Percentiles rank a stretch among this genome's conserved stretches.
Evolutionary conservation across 768 basidiomycete genomes (phyloP).

Genomic region (Russula griseocarnosa): DNA sequence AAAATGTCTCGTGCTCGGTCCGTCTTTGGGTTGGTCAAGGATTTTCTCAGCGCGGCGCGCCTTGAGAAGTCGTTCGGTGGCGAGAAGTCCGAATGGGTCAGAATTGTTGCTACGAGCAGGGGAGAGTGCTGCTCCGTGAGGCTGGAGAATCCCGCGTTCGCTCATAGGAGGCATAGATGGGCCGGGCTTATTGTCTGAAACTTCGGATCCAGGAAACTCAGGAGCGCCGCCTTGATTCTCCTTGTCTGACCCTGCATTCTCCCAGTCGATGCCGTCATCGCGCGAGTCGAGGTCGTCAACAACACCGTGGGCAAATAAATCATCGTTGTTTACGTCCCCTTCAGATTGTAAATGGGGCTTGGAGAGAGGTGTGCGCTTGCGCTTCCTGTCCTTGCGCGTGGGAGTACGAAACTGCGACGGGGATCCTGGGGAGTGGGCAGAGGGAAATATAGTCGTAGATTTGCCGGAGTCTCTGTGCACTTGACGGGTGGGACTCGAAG

Average conservation of each 20-base stretch:
- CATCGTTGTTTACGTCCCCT: slow-evolving; percentile 19
- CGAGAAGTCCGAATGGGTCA: slow-evolving; percentile 28
- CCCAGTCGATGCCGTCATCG: slow-evolving; percentile 24
- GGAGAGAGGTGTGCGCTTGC: slow-evolving; percentile 18
- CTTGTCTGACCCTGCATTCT: slow-evolving; percentile 26
- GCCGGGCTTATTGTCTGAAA: slow-evolving; percentile 4
- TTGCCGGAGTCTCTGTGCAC: neutral
- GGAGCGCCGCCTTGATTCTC: slow-evolving; percentile 16
- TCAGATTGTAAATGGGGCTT: slow-evolving; percentile 13
- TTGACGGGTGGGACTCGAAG: slow-evolving; percentile 16
- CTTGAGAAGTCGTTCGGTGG: slow-evolving; percentile 27
- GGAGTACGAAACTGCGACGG: slow-evolving; percentile 25
- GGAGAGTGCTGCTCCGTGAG: slow-evolving; percentile 8
- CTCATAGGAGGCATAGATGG: slow-evolving; percentile 7
- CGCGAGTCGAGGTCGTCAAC: slow-evolving; percentile 23
- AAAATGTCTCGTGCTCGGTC: slow-evolving; percentile 12
- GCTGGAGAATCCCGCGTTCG: slow-evolving; percentile 29
- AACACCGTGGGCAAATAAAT: slow-evolving; percentile 25
- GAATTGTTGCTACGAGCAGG: slow-evolving; percentile 20
- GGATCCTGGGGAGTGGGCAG: slow-evolving; percentile 8
- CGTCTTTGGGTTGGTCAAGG: slow-evolving; percentile 1
- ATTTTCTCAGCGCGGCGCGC: slow-evolving; percentile 15
- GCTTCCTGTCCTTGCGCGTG: slow-evolving; percentile 20
- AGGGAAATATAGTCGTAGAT: slow-evolving; percentile 1
- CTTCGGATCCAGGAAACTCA: slow-evolving; percentile 12